Evolutionary conservation across 2,329 filamentous ascomycete genomes (phyloP), one percentile per base, ranked within the genome.

Genomic region (Colletotrichum simmondsii): DNA sequence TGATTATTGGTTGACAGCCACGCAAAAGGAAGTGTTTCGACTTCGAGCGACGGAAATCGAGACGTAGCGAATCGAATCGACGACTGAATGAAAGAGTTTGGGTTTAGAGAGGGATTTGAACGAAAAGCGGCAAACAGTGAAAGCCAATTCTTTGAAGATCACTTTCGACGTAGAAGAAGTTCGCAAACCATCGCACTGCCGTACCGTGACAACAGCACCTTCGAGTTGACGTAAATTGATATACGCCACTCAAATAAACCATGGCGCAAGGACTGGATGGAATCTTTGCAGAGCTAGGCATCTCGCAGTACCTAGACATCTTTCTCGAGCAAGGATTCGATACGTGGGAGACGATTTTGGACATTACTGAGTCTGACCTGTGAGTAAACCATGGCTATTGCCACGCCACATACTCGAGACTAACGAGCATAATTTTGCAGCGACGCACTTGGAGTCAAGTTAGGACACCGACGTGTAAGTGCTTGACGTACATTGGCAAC

Each of bases 361-460:
- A 96, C 79, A 95, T 97, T 66, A 95, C 94, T 73, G 94, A 96
- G 82, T 93, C 93, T 28, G 94, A 97, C 78, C 86, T 97, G 92
- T 95, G 82, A 80, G 91, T 84, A 79, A 14, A 58, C 30, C 42
- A 24, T 3, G 14, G 14, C 8, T 12, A 6, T 12, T 24, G n/a
- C 57, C 22, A 22, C 59, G 14, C 19, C 12, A 14, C 2, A 24
- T 24, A 5, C n/a, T 4, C 6, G 16, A 56, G 26, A 35, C 59
- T 64, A 4, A 70, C 54, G 26, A 28, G 26, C 49, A 24, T 49
- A 49, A 30, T 42, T 5, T 8, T 5, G 8, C 35, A 94, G 92
- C 73, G 93, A 94, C 84, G 88, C 89, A 53, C 85, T 97, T 65
- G 91, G 90, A 69, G 93, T 97, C 66, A 95, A 95, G 80, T 88